Evolutionary conservation across 306 rosid species (phyloP).

Genomic region (Ziziphus jujuba): DNA sequence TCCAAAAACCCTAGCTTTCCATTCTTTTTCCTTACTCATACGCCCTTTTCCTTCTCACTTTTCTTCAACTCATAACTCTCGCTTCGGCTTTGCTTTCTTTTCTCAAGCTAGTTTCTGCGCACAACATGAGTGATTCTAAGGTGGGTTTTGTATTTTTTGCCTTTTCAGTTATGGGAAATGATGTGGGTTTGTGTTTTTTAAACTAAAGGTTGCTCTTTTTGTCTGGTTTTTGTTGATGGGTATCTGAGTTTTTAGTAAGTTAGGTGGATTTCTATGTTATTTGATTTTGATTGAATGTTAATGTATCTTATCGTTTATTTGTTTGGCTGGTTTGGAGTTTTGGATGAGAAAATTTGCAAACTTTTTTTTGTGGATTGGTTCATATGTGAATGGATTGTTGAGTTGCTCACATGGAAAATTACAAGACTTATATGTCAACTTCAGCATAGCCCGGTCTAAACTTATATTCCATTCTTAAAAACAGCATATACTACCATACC

Average conservation of each 20-base stretch:
- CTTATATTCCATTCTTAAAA: no score
- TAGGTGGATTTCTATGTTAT: neutral
- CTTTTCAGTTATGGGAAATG: no score
- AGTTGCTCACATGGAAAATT: no score
- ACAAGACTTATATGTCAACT: no score
- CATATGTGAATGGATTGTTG: neutral
- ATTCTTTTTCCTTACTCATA: constrained; percentile 37
- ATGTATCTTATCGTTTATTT: neutral
- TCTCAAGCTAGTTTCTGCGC: constrained; percentile 28
- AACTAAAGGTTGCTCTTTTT: neutral
- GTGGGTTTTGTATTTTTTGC: constrained; percentile 25
- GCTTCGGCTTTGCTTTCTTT: constrained; percentile 18
- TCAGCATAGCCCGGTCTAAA: no score
- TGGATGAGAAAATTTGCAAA: neutral
- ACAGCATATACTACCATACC: no score
- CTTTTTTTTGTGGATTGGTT: neutral
- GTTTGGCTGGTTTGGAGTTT: neutral
- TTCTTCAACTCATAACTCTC: constrained; percentile 11
- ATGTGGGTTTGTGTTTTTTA: neutral
- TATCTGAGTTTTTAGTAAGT: neutral
- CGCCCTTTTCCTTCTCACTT: constrained; percentile 26
- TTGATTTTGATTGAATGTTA: neutral
- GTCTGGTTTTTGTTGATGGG: neutral
- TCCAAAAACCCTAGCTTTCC: constrained; percentile 62
- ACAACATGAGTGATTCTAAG: constrained; percentile 67